These are phyloP conservation scores for Ganoderma leucocontextum DNA, from an alignment of 1,284 basidiomycete species.

Conservation along the genomic window DNA sequence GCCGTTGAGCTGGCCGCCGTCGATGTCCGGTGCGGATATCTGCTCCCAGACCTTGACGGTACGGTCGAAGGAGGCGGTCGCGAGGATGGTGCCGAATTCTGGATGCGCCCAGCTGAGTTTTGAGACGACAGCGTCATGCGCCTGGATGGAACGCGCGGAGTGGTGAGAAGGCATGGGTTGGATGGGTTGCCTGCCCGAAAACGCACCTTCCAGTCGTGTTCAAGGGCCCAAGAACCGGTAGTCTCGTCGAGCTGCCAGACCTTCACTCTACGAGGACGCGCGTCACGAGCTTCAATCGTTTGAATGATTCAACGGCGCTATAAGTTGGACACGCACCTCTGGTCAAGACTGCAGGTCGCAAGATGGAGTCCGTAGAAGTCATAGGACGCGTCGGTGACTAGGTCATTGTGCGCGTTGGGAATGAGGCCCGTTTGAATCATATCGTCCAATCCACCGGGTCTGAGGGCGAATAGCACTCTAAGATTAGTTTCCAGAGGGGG, in stretches of 20 bases:
- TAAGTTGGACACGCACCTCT: conserved; percentile 56
- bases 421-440: conserved; percentile 84
- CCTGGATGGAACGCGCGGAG: conserved; percentile 52
- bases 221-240: conserved; percentile 75
- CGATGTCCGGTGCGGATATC: conserved; percentile 47
- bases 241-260: conserved; percentile 79
- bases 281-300: neutral
- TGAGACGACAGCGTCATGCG: conserved; percentile 88
- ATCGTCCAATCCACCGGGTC: neutral
- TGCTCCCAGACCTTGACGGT: conserved; percentile 93
- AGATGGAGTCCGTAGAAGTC: conserved; percentile 89
- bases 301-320: too few species aligned
- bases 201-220: conserved; percentile 89
- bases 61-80: conserved; percentile 87
- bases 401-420: conserved; percentile 77
- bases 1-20: conserved; percentile 46
- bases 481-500: neutral
- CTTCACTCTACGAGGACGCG: conserved; percentile 69
- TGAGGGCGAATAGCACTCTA: too few species aligned
- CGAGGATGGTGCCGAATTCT: conserved; percentile 86
- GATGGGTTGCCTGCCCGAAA: conserved; percentile 6
- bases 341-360: conserved; percentile 81
- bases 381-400: conserved; percentile 86
- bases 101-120: conserved; percentile 91
- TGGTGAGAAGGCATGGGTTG: neutral